Percentiles rank a stretch among this genome's conserved stretches.
Evolutionary conservation across 768 basidiomycete genomes (phyloP).

Genomic region (Kwoniella europaea): DNA sequence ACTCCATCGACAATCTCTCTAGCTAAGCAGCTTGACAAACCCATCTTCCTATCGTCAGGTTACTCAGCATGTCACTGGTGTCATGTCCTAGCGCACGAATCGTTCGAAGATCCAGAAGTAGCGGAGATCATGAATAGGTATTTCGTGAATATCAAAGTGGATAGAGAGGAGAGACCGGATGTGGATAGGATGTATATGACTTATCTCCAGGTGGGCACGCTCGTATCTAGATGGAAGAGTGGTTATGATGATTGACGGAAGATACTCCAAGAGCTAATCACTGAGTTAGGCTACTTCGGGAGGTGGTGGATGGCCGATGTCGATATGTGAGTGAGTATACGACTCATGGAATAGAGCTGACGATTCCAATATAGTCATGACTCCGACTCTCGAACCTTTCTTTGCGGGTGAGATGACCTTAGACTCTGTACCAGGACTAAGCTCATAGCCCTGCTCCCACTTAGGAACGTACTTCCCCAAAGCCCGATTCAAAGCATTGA

Average conservation of each 20-base stretch:
- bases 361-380: constrained; percentile 38
- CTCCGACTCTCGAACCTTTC: constrained; percentile 50
- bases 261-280: not conserved
- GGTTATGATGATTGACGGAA: not conserved
- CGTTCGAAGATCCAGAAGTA: constrained; percentile 59
- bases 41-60: constrained; percentile 61
- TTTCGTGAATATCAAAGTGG: constrained; percentile 60
- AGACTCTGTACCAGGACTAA: too few species aligned
- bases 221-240: not conserved
- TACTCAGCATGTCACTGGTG: constrained; percentile 62
- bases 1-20: constrained; percentile 40
- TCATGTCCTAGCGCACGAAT: constrained; percentile 56
- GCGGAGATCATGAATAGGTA: constrained; percentile 61
- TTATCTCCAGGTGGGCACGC: constrained; percentile 55
- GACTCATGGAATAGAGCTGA: not conserved
- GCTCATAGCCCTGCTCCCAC: constrained; percentile 15
- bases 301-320: constrained; percentile 55
- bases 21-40: constrained; percentile 42
- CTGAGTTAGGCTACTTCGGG: constrained; percentile 42
- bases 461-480: constrained; percentile 51
- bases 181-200: constrained; percentile 63
- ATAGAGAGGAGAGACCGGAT: constrained; percentile 61
- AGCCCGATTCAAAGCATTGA: constrained; percentile 34
- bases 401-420: constrained; percentile 38
- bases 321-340: constrained; percentile 42